These are phyloP conservation scores for Boletus subparvulus DNA, from an alignment of 768 basidiomycete species.

Conservation along the genomic window DNA sequence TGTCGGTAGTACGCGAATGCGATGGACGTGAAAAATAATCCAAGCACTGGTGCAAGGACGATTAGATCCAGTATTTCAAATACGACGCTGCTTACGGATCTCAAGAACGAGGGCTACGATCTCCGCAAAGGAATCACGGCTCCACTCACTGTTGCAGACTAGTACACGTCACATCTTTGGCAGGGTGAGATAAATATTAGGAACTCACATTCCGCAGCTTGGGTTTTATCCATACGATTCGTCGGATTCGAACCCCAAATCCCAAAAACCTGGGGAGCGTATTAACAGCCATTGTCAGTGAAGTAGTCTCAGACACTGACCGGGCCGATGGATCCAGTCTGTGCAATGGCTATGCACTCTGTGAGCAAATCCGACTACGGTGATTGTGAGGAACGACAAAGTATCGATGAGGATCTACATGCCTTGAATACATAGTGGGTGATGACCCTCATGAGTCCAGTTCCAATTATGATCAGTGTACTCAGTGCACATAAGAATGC, in stretches of 20 bases:
- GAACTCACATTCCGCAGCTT: constrained; percentile 50
- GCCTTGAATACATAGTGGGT: constrained; percentile 73
- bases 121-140: constrained; percentile 64
- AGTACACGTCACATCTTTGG: constrained; percentile 12
- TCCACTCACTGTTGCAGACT: constrained; percentile 68
- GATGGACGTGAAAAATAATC: constrained; percentile 59
- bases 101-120: constrained; percentile 63
- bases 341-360: constrained; percentile 48
- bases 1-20: constrained; percentile 77
- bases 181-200: neutral
- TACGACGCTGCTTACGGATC: constrained; percentile 43
- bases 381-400: neutral
- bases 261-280: constrained; percentile 41
- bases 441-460: constrained; percentile 55
- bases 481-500: constrained; percentile 50
- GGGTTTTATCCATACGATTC: constrained; percentile 28
- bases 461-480: constrained; percentile 48
- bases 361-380: constrained; percentile 54
- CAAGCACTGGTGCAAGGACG: constrained; percentile 43
- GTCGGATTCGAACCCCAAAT: constrained; percentile 50
- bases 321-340: constrained; percentile 32
- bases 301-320: constrained; percentile 25
- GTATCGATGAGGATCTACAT: constrained; percentile 1
- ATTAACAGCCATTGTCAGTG: constrained; percentile 8
- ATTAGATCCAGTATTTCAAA: neutral